Base-by-base conservation (phyloP, 1,284 basidiomycete species). In the Thelephora terrestris region DNA sequence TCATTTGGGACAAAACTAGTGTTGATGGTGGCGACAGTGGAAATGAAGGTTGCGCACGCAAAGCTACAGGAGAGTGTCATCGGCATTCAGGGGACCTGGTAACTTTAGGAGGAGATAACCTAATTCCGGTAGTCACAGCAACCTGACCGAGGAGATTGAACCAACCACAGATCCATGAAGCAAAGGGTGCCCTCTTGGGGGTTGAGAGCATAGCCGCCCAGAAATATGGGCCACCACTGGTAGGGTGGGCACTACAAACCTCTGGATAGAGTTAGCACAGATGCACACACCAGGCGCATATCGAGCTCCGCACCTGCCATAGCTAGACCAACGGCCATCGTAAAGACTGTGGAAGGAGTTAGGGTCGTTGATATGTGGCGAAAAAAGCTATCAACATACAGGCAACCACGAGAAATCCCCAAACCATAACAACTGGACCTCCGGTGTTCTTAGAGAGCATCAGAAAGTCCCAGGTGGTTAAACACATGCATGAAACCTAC, bases 131-230 rank as follows among this genome's bases (percentile, higher is more conserved):
- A 0, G 84, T 87, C 6, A 86, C 78, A 1, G 83, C 83, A 0
- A 86, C 83, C 62, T 86, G 84, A 2, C 82, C 82, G 4, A 85
- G 68, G 14, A 87, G 65, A 60, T 88, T 88, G 65, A 85, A 86
- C 81, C 80, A 83, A 12, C 79, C 79, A 7, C 76, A 79, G 24
- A 82, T 71, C 81, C 81, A 85, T 2, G 81, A 84, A 2, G 79
- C 78, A 21, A 84, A 66, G 1, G 81, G 66, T 3, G 81, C 78
- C 42, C 74, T 59, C 55, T 73, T 53, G 2, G 72, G 73, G 49
- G 67, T 66, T 7, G 79, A 79, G 2, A 86, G 63, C 78, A 83
- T 83, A 1, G 82, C 81, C 17, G 81, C 78, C 83, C 82, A 85
- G 61, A 78, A 85, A 56, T 85, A 85, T 0, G 82, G 82, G 0